Evolutionary conservation across 108 stramenopile genomes (phyloP).

Genomic region (Poteriospumella lacustris): DNA sequence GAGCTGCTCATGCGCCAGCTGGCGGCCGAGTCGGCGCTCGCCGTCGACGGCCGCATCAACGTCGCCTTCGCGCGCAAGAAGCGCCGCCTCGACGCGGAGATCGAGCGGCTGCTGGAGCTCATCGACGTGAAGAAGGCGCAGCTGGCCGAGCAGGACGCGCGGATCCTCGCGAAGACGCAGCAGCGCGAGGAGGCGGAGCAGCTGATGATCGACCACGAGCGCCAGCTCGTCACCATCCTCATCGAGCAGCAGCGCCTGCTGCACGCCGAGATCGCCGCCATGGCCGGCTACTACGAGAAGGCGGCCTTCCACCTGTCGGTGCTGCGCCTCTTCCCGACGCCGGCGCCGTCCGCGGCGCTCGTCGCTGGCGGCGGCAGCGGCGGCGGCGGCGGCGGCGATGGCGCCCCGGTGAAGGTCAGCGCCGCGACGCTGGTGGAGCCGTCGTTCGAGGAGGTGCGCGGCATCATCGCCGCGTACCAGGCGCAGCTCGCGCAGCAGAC

Average conservation of each 20-base stretch:
- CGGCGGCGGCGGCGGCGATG: no score
- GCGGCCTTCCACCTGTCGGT: no score
- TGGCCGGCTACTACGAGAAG: no score
- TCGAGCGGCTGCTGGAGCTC: slow-evolving; percentile 42
- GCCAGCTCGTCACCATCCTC: slow-evolving; percentile 45
- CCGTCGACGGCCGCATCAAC: slow-evolving; percentile 44
- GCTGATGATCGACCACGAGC: slow-evolving; percentile 47
- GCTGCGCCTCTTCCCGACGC: no score
- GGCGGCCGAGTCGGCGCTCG: not conserved
- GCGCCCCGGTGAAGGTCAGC: no score
- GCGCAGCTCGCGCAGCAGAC: no score
- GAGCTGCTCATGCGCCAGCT: not conserved
- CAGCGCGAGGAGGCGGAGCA: slow-evolving; percentile 36
- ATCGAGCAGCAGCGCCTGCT: slow-evolving; percentile 54
- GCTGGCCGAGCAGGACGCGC: slow-evolving; percentile 27
- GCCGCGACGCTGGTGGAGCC: no score
- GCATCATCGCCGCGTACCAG: no score
- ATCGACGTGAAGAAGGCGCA: slow-evolving; percentile 46
- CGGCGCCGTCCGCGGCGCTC: no score
- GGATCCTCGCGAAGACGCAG: slow-evolving; percentile 27
- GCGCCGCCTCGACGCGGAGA: slow-evolving; percentile 49
- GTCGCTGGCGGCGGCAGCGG: no score
- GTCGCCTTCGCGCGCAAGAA: slow-evolving; percentile 47
- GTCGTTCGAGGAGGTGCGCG: no score
- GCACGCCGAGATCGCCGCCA: no score